Base-by-base conservation (phyloP, 176 grass and related monocot species). In the Raddia guianensis region DNA sequence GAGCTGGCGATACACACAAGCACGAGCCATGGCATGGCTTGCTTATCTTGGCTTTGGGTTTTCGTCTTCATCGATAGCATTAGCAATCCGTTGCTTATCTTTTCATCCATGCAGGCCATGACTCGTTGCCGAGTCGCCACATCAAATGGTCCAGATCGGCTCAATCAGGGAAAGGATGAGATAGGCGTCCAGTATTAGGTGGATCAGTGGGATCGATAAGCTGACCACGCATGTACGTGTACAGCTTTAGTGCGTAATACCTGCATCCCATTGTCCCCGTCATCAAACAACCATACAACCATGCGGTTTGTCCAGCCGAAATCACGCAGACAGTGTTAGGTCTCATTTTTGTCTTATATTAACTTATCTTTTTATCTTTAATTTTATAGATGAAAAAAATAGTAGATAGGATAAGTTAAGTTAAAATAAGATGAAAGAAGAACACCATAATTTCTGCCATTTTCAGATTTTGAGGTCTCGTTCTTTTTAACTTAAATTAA, bases 41-140 rank as follows among this genome's bases (percentile, higher is more conserved):
- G 61, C 74, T 79, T 87, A 82, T 73, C 80, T 53, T 34, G 9
- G 27, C 27, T 27, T 59, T 70, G 14, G 32, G 15, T 71, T 66
- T 78, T 78, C 67, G 53, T 58, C 59, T 11, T 7, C 40, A 40
- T 50, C 59, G 49, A 16, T 37, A 33, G 37, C 37, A 27, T 27
- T 27, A 40, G 55, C 69, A n/a, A 12, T 32, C 11, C 7, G 58
- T 10, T 21, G 18, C 74, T 49, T n/a, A 83, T 77, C 85, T 34
- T 1, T 12, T 50, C 49, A 83, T 78, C 67, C 43, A 72, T 11
- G 67, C 57, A 48, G 12, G n/a, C 79, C 79, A 83, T 78, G 66
- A 35, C 58, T n/a, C 5, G 60, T 2, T 74, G 52, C 4, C 49
- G 7, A 16, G n/a, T 61, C 7, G 49, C 35, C 12, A 40, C 37